Conservation (phyloP, 1,284 basidiomycete genomes). For the Trametes polyzona region DNA sequence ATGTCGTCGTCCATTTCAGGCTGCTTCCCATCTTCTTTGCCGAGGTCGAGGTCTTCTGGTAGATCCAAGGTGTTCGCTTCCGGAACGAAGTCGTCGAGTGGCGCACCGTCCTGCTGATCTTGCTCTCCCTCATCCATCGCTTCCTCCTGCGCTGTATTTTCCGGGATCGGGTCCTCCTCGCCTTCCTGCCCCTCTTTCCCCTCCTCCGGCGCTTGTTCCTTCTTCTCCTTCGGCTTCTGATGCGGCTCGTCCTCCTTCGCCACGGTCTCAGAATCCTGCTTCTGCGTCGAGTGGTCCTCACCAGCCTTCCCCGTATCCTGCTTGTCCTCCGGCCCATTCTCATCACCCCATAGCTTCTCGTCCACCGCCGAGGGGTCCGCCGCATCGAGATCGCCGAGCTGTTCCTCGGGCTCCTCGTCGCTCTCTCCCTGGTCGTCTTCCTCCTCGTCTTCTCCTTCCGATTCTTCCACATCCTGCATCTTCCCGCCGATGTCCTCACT, state of each 20-base stretch:
- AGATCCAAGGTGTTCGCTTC: constrained; percentile 83
- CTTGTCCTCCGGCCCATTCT: constrained; percentile 56
- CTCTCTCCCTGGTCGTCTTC: constrained; percentile 60
- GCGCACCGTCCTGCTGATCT: constrained; percentile 59
- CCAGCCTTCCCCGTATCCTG: constrained; percentile 57
- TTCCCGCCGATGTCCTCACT: constrained; percentile 81
- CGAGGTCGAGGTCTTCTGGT: constrained; percentile 81
- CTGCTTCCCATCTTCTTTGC: constrained; percentile 41
- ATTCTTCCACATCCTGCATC: constrained; percentile 79
- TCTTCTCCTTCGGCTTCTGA: constrained; percentile 16
- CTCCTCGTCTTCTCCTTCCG: constrained; percentile 54
- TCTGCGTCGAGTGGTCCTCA: constrained; percentile 54
- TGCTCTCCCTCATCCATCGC: constrained; percentile 42
- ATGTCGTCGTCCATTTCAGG: constrained; percentile 43
- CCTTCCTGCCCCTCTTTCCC: constrained; percentile 40
- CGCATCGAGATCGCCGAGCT: constrained; percentile 83
- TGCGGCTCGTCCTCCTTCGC: constrained; percentile 73
- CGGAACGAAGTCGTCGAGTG: constrained; percentile 72
- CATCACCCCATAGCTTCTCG: constrained; percentile 97
- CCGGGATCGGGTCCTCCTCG: constrained; percentile 37
- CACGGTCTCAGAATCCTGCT: constrained; percentile 49
- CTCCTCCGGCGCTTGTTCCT: constrained; percentile 42
- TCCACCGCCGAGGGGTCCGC: constrained; percentile 90
- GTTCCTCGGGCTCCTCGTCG: constrained; percentile 76
- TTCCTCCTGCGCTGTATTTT: constrained; percentile 42